A percentile compares a stretch with the other conserved stretches of the same genome.
Evolutionary conservation across 225 moss, liverwort and hornwort species (phyloP).

Genomic region (Polytrichum commune): DNA sequence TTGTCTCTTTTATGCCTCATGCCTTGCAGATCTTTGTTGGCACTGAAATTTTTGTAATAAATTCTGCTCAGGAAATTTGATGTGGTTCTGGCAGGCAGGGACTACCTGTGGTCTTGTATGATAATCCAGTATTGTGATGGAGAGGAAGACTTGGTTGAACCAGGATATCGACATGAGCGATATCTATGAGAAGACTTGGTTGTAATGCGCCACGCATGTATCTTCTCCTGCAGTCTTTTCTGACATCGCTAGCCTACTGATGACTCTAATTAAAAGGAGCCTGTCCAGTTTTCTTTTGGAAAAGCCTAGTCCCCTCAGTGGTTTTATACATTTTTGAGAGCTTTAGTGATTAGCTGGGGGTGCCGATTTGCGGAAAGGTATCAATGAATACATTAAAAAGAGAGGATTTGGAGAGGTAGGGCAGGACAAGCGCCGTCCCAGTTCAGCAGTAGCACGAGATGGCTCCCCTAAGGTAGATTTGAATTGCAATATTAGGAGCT

Average conservation of each 20-base stretch:
- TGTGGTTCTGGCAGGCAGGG: background rate
- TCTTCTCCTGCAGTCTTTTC: too few species aligned
- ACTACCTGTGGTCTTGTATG: background rate
- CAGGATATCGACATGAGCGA: background rate
- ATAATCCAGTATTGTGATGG: background rate
- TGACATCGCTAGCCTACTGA: too few species aligned
- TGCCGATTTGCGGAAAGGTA: constrained; percentile 2
- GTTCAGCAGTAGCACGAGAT: background rate
- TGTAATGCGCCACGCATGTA: too few species aligned
- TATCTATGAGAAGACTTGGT: too few species aligned
- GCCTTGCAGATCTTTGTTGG: too few species aligned
- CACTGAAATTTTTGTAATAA: too few species aligned
- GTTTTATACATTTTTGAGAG: constrained; percentile 2
- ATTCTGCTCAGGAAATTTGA: too few species aligned
- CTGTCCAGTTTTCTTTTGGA: too few species aligned
- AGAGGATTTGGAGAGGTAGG: background rate
- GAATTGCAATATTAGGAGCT: constrained; percentile 2
- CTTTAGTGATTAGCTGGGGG: background rate
- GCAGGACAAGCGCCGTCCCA: background rate
- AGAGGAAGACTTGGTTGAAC: background rate
- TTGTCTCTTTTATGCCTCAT: too few species aligned
- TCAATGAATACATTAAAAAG: background rate
- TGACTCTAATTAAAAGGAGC: too few species aligned
- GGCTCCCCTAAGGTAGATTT: background rate
- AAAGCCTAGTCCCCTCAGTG: too few species aligned